Evolutionary conservation across 768 basidiomycete species (phyloP).

Genomic region (Serpula lacrymans): DNA sequence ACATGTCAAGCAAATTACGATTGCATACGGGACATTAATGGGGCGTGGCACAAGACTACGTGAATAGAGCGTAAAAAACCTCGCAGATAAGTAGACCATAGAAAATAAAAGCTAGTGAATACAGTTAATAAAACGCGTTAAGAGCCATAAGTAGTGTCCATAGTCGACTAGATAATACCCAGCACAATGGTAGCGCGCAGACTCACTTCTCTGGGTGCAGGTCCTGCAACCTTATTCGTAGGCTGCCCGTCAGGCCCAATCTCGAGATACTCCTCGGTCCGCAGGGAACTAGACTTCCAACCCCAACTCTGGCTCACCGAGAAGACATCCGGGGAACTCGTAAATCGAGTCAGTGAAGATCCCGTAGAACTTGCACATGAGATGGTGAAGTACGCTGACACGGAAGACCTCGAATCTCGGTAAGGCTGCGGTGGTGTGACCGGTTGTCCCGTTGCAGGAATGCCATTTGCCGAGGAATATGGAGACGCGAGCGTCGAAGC

Average conservation of each 20-base stretch:
- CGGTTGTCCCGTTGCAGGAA: constrained; percentile 43
- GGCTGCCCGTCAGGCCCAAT: constrained; percentile 29
- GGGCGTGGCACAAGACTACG: too few relatives aligned
- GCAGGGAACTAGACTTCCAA: constrained; percentile 70
- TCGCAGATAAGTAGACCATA: too few relatives aligned
- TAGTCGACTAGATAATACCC: constrained; percentile 63
- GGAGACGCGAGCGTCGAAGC: constrained; percentile 15
- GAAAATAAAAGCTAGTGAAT: too few relatives aligned
- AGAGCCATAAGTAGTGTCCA: too few relatives aligned
- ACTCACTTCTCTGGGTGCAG: constrained; percentile 47
- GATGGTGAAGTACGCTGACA: constrained; percentile 82
- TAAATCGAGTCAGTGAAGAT: constrained; percentile 77
- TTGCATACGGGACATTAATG: too few relatives aligned
- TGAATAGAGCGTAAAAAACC: too few relatives aligned
- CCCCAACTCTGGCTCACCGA: constrained; percentile 89
- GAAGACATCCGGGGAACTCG: constrained; percentile 84
- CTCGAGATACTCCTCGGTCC: constrained; percentile 48
- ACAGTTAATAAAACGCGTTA: too few relatives aligned
- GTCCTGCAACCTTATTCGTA: constrained; percentile 28
- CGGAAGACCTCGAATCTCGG: constrained; percentile 66
- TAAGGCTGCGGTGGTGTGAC: constrained; percentile 63
- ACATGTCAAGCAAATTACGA: too few relatives aligned
- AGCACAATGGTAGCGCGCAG: constrained; percentile 77
- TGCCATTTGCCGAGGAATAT: constrained; percentile 15
- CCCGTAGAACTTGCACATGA: constrained; percentile 80